Conservation (phyloP, 352 stramenopile species). For the Thalassiosira exigua region DNA sequence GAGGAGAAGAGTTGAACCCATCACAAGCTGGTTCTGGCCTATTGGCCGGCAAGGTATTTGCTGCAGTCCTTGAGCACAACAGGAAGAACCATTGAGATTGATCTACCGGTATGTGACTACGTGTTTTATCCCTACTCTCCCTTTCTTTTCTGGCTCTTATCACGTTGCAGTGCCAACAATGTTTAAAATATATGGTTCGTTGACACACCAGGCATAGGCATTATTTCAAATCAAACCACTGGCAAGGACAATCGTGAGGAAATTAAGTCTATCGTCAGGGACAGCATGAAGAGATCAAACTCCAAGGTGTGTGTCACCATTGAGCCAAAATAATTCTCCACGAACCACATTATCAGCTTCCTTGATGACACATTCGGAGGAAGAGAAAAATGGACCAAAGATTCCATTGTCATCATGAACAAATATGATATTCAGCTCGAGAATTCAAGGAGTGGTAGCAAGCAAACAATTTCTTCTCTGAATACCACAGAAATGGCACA, state of each 20-base stretch:
- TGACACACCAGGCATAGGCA: slow-evolving; percentile 65
- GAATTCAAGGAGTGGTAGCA: slow-evolving; percentile 68
- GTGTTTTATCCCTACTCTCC: too few species aligned
- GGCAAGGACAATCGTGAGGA: slow-evolving; percentile 76
- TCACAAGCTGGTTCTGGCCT: slow-evolving; percentile 42
- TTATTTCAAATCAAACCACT: slow-evolving; percentile 62
- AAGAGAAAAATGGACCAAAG: slow-evolving; percentile 60
- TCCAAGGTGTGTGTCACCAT: slow-evolving; percentile 79
- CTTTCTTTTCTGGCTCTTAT: too few species aligned
- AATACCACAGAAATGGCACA: slow-evolving; percentile 69
- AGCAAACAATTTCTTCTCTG: slow-evolving; percentile 80
- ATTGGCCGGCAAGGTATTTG: slow-evolving; percentile 69
- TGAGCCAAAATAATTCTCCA: slow-evolving; percentile 78
- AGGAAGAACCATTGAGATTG: slow-evolving; percentile 58
- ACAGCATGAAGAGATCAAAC: slow-evolving; percentile 71
- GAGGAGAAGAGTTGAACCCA: slow-evolving; percentile 64
- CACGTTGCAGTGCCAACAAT: slow-evolving; percentile 71
- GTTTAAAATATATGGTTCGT: slow-evolving; percentile 84
- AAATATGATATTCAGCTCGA: slow-evolving; percentile 81
- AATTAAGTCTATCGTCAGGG: slow-evolving; percentile 77
- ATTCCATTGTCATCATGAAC: slow-evolving; percentile 79
- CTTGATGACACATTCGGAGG: slow-evolving; percentile 72
- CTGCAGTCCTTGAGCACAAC: slow-evolving; percentile 72
- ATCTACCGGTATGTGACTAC: too few species aligned
- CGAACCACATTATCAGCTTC: slow-evolving; percentile 77